These are phyloP conservation scores for Xylariaceae sp. DNA, from an alignment of 2,329 filamentous ascomycete species.

Conservation along the genomic window DNA sequence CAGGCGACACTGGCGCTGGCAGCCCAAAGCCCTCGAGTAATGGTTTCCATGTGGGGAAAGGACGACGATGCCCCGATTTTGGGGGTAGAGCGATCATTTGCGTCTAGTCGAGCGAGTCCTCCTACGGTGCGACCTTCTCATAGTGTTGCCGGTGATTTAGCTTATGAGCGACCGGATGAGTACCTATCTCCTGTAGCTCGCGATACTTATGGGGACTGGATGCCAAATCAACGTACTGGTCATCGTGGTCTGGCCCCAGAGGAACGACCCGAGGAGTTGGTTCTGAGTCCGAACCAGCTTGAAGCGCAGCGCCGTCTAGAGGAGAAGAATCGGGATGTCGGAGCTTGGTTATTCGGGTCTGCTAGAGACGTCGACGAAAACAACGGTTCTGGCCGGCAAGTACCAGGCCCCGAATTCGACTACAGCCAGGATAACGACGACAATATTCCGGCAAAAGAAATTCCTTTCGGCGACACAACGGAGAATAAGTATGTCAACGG, in stretches of 20 bases:
- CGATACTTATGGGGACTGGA: constrained; percentile 40
- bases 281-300: constrained; percentile 47
- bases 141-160: constrained; percentile 38
- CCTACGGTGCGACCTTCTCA: constrained; percentile 33
- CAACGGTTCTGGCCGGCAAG: constrained; percentile 7
- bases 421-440: constrained; percentile 23
- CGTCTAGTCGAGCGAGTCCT: constrained; percentile 27
- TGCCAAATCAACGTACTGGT: constrained; percentile 36
- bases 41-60: constrained; percentile 51
- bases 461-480: constrained; percentile 44
- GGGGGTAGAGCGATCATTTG: constrained; percentile 38
- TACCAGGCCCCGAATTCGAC: constrained; percentile 13
- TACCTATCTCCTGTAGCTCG: constrained; percentile 29
- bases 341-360: constrained; percentile 42
- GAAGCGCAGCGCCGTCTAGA: constrained; percentile 37
- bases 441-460: constrained; percentile 37
- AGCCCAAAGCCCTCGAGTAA: constrained; percentile 49
- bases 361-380: constrained; percentile 14
- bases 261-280: constrained; percentile 40
- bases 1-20: constrained; percentile 38
- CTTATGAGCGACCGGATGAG: constrained; percentile 21
- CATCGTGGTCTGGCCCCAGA: constrained; percentile 45
- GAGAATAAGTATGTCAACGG: constrained; percentile 46
- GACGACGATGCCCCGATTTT: constrained; percentile 35
- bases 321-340: constrained; percentile 47